Conservation (phyloP, 805 yeast genomes). For the Saccharomyces kudriavzevii region DNA sequence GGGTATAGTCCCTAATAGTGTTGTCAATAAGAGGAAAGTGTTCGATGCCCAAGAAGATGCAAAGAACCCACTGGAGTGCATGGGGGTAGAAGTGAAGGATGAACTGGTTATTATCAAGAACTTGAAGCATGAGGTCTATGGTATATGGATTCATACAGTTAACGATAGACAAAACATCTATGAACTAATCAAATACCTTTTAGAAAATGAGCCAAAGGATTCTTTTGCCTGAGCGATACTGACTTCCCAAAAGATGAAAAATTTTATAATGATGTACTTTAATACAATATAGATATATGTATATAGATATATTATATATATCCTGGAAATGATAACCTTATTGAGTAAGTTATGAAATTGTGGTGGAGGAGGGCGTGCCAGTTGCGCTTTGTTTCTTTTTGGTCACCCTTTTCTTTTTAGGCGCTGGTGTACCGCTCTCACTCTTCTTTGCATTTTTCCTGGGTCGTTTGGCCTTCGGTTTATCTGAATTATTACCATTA, state of each 20-base stretch:
- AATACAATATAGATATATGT: not conserved
- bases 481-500: conserved; percentile 9
- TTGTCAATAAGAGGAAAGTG: conserved; percentile 35
- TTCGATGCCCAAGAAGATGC: conserved; percentile 26
- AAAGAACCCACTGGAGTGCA: conserved; percentile 33
- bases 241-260: not conserved
- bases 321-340: not conserved
- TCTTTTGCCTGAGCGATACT: conserved; percentile 19
- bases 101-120: conserved; percentile 64
- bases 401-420: conserved; percentile 23
- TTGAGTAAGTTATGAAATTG: not conserved
- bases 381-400: conserved; percentile 19
- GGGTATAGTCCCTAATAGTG: conserved; percentile 54
- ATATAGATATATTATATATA: not conserved
- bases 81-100: conserved; percentile 62
- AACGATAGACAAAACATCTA: conserved; percentile 55
- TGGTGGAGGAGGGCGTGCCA: not conserved
- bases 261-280: not conserved
- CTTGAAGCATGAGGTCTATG: conserved; percentile 61
- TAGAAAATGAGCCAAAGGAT: conserved; percentile 29
- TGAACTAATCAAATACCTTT: conserved; percentile 34
- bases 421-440: conserved; percentile 6
- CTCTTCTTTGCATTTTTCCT: conserved; percentile 25
- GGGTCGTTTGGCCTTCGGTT: conserved; percentile 25
- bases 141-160: conserved; percentile 69